phyloP scores from a whole-genome alignment of 768 basidiomycete species.

The Tricholoma sp. region DNA sequence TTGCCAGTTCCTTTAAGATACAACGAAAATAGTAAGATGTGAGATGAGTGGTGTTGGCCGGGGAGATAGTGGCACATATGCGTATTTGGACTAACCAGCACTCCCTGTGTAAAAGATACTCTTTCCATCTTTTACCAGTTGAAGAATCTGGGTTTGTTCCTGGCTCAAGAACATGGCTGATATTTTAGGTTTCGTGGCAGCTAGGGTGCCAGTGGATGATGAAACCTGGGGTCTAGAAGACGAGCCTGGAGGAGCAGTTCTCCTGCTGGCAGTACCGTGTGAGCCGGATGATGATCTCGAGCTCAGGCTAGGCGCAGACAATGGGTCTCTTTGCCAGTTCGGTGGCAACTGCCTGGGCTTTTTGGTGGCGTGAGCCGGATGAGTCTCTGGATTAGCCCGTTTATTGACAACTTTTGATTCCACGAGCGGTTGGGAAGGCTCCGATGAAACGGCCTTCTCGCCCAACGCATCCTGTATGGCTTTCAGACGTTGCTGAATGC shows the following conservation, averaged over 20 bases:
- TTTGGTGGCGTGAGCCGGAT: conserved; percentile 32
- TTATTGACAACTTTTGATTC: conserved; percentile 32
- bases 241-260: neutral
- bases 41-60: neutral
- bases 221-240: conserved; percentile 11
- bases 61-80: conserved; percentile 6
- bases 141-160: conserved; percentile 83
- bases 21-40: neutral
- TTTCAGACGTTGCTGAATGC: conserved; percentile 40
- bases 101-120: conserved; percentile 96
- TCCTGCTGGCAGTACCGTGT: conserved; percentile 1
- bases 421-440: conserved; percentile 20
- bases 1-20: conserved; percentile 82
- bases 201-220: conserved; percentile 8
- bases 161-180: conserved; percentile 62
- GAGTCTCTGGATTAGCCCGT: conserved; percentile 26
- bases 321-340: conserved; percentile 37
- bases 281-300: conserved; percentile 13
- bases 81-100: conserved; percentile 56
- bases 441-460: conserved; percentile 15
- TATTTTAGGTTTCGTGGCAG: conserved; percentile 22
- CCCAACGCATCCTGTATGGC: conserved; percentile 56
- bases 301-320: conserved; percentile 30
- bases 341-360: conserved; percentile 53
- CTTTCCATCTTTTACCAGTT: conserved; percentile 63